Evolutionary conservation across 495 filamentous ascomycete species (phyloP).

Genomic region (Ramalina peruviana): DNA sequence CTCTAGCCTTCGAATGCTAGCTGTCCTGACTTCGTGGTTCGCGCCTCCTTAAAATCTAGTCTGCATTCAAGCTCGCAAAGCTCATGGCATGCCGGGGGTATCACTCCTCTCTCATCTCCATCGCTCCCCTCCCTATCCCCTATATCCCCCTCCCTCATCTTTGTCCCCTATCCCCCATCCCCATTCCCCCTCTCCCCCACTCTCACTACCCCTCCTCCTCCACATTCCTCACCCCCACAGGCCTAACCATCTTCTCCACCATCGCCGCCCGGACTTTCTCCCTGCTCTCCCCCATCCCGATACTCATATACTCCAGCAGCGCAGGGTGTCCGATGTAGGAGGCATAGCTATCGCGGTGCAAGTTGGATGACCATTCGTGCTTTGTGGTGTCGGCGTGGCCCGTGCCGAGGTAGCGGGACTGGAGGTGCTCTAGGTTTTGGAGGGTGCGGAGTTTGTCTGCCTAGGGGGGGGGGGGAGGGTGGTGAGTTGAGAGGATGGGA

Average conservation of each 20-base stretch:
- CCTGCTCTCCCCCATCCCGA: slow-evolving; percentile 53
- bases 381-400: slow-evolving; percentile 97
- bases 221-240: slow-evolving; percentile 64
- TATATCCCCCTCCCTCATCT: neutral
- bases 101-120: neutral
- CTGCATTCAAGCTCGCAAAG: too few species aligned
- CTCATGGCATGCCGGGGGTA: neutral
- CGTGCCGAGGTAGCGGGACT: slow-evolving; percentile 87
- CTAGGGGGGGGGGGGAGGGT: slow-evolving; percentile 17
- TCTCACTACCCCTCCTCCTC: slow-evolving; percentile 21
- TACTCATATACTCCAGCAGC: slow-evolving; percentile 72
- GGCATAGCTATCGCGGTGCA: slow-evolving; percentile 70
- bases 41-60: too few species aligned
- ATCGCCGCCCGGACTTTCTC: neutral
- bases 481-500: neutral
- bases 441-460: slow-evolving; percentile 96
- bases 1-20: too few species aligned
- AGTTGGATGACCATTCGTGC: slow-evolving; percentile 89
- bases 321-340: slow-evolving; percentile 83
- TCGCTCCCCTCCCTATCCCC: neutral
- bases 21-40: too few species aligned
- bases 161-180: neutral
- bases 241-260: slow-evolving; percentile 69
- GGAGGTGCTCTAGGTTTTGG: slow-evolving; percentile 91
- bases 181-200: neutral